A percentile compares a stretch with the other conserved stretches of the same genome.
These are phyloP conservation scores for Lactarius deliciosus DNA, from an alignment of 768 basidiomycete species.

Conservation along the genomic window DNA sequence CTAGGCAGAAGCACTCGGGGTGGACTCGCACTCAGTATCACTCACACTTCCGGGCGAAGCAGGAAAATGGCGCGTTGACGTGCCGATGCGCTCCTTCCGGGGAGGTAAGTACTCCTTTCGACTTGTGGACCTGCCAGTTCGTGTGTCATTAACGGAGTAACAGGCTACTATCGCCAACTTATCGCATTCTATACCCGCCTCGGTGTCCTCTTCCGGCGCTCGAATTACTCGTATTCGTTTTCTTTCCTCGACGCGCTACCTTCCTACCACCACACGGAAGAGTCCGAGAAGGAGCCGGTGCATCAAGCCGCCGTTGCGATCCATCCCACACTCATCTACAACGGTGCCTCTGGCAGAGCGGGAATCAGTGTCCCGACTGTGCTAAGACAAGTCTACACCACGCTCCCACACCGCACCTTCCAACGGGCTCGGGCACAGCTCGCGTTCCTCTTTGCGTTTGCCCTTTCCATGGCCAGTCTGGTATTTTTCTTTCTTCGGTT, in stretches of 20 bases:
- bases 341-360: conserved; percentile 55
- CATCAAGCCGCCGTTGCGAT: conserved; percentile 19
- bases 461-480: conserved; percentile 44
- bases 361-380: conserved; percentile 54
- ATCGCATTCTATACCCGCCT: conserved; percentile 63
- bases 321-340: conserved; percentile 56
- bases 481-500: conserved; percentile 32
- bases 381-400: conserved; percentile 20
- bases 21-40: conserved; percentile 65
- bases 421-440: conserved; percentile 5
- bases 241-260: conserved; percentile 43
- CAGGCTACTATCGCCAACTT: conserved; percentile 72
- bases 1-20: conserved; percentile 58
- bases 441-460: conserved; percentile 40
- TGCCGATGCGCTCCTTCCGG: conserved; percentile 83
- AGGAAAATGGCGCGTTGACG: conserved; percentile 60
- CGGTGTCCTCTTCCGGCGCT: conserved; percentile 53
- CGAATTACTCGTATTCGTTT: conserved; percentile 74
- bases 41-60: conserved; percentile 40
- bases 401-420: conserved; percentile 30
- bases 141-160: not conserved
- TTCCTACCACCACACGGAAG: conserved; percentile 27
- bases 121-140: not conserved
- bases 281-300: conserved; percentile 26
- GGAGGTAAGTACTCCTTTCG: conserved; percentile 49